phyloP scores from a whole-genome alignment of 2,329 filamentous ascomycete genomes.

The Zymoseptoria brevis region DNA sequence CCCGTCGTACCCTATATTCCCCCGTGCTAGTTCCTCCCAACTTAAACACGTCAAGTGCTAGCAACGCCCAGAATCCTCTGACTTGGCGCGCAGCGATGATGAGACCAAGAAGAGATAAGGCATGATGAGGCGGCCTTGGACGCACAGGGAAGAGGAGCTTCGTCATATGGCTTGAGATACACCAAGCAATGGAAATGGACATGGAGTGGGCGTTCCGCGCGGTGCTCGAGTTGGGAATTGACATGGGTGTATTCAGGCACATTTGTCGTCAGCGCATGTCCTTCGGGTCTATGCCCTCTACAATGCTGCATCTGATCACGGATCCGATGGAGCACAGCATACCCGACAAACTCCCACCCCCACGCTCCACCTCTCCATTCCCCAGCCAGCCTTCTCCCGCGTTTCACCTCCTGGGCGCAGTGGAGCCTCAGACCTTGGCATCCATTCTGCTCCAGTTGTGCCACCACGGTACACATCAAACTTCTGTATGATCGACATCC shows the following conservation, averaged over 20 bases:
- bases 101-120: not conserved
- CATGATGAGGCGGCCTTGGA: not conserved
- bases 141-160: not conserved
- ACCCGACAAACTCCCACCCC: not conserved
- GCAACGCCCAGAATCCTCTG: not conserved
- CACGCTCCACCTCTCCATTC: not conserved
- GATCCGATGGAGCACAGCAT: not conserved
- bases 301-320: not conserved
- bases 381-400: not conserved
- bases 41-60: not conserved
- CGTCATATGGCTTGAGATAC: not conserved
- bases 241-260: not conserved
- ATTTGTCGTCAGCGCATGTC: not conserved
- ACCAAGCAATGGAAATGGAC: not conserved
- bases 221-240: not conserved
- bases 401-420: not conserved
- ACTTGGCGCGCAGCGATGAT: not conserved
- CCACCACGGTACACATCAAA: not conserved
- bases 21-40: not conserved
- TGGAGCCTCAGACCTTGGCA: not conserved
- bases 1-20: not conserved
- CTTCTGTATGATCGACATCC: not conserved
- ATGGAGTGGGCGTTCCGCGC: not conserved
- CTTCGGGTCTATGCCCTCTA: not conserved
- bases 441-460: not conserved